Evolutionary conservation across 2,329 filamentous ascomycete species (phyloP), one percentile per base, ranked within the genome.

Genomic region (Knufia fluminis): DNA sequence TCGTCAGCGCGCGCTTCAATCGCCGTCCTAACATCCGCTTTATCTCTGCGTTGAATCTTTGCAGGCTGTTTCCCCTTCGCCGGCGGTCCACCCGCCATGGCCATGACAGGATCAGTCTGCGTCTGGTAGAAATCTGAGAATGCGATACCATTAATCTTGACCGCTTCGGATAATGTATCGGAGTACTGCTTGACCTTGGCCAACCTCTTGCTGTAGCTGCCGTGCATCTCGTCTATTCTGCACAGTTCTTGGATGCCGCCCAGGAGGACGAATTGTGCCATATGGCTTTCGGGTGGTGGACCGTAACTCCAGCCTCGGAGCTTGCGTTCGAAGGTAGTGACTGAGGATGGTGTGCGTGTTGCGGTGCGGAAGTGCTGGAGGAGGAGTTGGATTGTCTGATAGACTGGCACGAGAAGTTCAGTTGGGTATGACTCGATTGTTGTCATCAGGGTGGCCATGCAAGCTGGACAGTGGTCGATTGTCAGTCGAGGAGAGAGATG

Each of bases 301-400:
- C 47, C 52, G 10, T 51, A 47, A 22, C 41, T 43, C 53, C 55
- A 52, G 2, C 55, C 53, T 51, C 52, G 46, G 23, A 57, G n/a
- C 19, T 46, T 46, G 17, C 57, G 55, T 28, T 57, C 54, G 22
- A 57, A 51, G 16, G 49, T 40, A 1, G 54, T 54, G 0, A 52
- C 53, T 22, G 55, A 50, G 7, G 49, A 50, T 2, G 57, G 57
- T 23, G 56, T 44, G 28, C 57, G 54, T 32, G 48, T 54, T 26
- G 54, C 35, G 6, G 46, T 36, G 3, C 52, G 52, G 14, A 58
- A 48, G 46, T 57, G 55, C 39, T 54, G 49, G 33, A 51, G 42
- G 23, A 50, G 47, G 23, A 59, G 52, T 4, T 50, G 47, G 16
- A 54, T 56, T 39, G 56, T 54, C n/a, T 54, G 48, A 39, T 57